Evolutionary conservation across 2,329 filamentous ascomycete genomes (phyloP).

Genomic region (Xylariaceae sp.): DNA sequence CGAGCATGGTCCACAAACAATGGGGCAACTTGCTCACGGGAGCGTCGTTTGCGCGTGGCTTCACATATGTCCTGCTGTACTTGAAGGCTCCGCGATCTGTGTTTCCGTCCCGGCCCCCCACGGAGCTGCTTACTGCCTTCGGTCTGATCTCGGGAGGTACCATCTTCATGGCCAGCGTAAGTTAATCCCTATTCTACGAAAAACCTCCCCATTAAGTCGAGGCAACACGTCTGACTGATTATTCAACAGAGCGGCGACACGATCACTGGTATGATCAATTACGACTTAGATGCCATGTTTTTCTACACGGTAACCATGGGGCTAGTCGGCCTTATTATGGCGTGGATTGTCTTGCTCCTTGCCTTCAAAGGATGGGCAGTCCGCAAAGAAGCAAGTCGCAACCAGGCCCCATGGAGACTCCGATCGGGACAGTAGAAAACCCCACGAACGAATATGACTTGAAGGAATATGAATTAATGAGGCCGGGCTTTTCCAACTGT

Average conservation of each 20-base stretch:
- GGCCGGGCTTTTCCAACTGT: not conserved
- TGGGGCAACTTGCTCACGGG: slow-evolving; percentile 84
- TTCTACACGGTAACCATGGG: slow-evolving; percentile 86
- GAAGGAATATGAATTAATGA: not conserved
- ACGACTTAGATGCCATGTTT: slow-evolving; percentile 84
- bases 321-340: slow-evolving; percentile 75
- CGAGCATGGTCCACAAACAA: slow-evolving; percentile 87
- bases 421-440: slow-evolving; percentile 14
- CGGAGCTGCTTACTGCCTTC: slow-evolving; percentile 81
- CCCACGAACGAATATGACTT: not conserved
- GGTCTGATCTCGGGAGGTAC: slow-evolving; percentile 82
- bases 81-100: slow-evolving; percentile 74
- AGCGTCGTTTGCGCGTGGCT: slow-evolving; percentile 68
- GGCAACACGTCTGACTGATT: slow-evolving; percentile 8
- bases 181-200: slow-evolving; percentile 31
- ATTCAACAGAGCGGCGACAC: slow-evolving; percentile 63
- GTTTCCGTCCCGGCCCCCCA: slow-evolving; percentile 77
- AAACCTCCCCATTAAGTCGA: too few species aligned
- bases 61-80: slow-evolving; percentile 77
- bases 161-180: slow-evolving; percentile 86
- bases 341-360: slow-evolving; percentile 71
- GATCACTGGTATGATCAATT: slow-evolving; percentile 67
- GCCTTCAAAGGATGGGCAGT: slow-evolving; percentile 85
- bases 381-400: slow-evolving; percentile 37
- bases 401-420: slow-evolving; percentile 17